Evolutionary conservation across 2,329 filamentous ascomycete species (phyloP).

Genomic region (Mycocentrospora acerina): DNA sequence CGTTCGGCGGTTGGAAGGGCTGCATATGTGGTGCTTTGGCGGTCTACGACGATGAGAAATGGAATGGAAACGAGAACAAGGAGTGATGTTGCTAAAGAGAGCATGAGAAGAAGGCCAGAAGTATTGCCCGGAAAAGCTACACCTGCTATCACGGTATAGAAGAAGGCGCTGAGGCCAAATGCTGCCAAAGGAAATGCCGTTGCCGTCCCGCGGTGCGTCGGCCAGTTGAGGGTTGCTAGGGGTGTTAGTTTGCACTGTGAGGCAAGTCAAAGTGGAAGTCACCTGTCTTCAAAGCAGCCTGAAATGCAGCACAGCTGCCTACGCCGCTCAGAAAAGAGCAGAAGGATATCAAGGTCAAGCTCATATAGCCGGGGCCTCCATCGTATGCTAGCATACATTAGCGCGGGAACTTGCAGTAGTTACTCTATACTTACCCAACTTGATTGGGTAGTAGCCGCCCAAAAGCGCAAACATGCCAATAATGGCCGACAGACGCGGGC

Average conservation of each 20-base stretch:
- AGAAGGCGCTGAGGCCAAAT: conserved; percentile 93
- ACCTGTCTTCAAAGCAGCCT: conserved; percentile 78
- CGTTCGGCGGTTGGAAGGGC: conserved; percentile 55
- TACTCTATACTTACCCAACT: conserved; percentile 49
- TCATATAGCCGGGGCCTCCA: conserved; percentile 60
- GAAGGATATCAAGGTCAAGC: conserved; percentile 66
- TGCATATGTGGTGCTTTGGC: conserved; percentile 63
- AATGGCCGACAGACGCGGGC: conserved; percentile 76
- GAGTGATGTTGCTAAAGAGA: conserved; percentile 76
- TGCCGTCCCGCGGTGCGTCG: conserved; percentile 84
- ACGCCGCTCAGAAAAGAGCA: conserved; percentile 84
- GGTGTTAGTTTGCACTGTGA: conserved; percentile 14
- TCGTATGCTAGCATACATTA: conserved; percentile 65
- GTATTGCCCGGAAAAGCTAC: conserved; percentile 82
- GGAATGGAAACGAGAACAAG: conserved; percentile 78
- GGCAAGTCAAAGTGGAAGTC: background rate
- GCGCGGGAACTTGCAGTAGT: conserved; percentile 2
- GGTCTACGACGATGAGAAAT: conserved; percentile 74
- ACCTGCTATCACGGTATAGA: conserved; percentile 81
- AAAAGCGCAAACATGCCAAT: conserved; percentile 72
- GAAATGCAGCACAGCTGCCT: conserved; percentile 89
- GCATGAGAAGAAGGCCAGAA: conserved; percentile 74
- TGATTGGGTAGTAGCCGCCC: conserved; percentile 82
- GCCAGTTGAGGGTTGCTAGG: conserved; percentile 85
- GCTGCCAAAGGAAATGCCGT: conserved; percentile 91